Evolutionary conservation across 805 yeast species (phyloP), one percentile per base, ranked within the genome.

Genomic region (Helenozyma baotianmanensis): DNA sequence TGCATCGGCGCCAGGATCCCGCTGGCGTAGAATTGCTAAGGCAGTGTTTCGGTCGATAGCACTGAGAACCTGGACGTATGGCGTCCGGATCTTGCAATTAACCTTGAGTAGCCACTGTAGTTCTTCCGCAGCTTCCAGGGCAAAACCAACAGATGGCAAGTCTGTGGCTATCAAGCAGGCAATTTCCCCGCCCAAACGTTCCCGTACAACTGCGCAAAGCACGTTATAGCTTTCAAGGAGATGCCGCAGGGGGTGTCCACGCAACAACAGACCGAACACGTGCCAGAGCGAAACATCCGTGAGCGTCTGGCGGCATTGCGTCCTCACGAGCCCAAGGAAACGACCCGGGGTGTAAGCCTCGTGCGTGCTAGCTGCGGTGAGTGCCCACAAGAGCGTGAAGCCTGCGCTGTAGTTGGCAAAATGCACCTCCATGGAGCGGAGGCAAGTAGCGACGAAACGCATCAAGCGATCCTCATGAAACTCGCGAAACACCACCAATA

Each of bases 401-500:
- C 55, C 49, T 1, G 64, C 70, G 32, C 64, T 57, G 40, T 66
- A 66, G 40, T 65, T 66, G 23, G 68, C 63, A 37, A 47, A 56
- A 43, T 66, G 72, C 14, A 54, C 27, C 16, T 50, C 43, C 44
- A 60, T 55, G 19, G 69, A 56, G 25, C 38, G 48, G 14, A 63
- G 35, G 9, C 51, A 32, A 19, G 60, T 31, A 14, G 29, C 32
- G 4, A 54, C 21, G 4, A 48, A 23, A 9, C 17, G 12, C 16
- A 22, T 9, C 7, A 40, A 21, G 10, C n/a, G 9, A 11, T 22
- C 8, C 6, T 23, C 11, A 19, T 27, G 25, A 15, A 16, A 32
- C 14, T 15, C 11, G 1, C 10, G 15, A 17, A 48, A 50, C 4
- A 54, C 34, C 4, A 42, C 24, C 9, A 38, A 18, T 4, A 56